Evolutionary conservation across 345 rosid species (phyloP).

Genomic region (Noccaea caerulescens): DNA sequence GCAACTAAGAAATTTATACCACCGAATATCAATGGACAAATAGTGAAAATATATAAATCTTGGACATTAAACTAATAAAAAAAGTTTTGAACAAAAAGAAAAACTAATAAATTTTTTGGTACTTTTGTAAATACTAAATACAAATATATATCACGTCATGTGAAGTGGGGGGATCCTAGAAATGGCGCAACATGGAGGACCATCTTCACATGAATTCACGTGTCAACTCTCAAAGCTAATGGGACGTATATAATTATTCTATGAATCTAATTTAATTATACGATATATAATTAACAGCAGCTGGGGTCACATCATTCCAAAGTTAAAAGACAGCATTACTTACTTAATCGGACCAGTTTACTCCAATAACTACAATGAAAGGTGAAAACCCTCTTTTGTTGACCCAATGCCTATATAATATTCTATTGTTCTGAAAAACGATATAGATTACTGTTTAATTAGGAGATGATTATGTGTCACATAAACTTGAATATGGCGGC

Average conservation of each 20-base stretch:
- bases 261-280: constrained; percentile 33
- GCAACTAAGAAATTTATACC: too few relatives aligned
- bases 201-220: constrained; percentile 52
- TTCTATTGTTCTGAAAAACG: too few relatives aligned
- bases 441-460: too few relatives aligned
- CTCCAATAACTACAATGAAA: constrained; percentile 40
- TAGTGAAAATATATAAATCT: not conserved
- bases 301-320: constrained; percentile 26
- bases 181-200: constrained; percentile 28
- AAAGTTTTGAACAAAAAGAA: too few relatives aligned
- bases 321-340: constrained; percentile 37
- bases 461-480: too few relatives aligned
- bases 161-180: constrained; percentile 32
- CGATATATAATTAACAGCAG: constrained; percentile 14
- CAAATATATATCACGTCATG: constrained; percentile 7
- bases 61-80: too few relatives aligned
- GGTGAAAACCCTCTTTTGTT: constrained; percentile 1
- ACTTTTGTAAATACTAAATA: not conserved
- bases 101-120: not conserved
- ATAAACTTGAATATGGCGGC: too few relatives aligned
- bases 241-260: constrained; percentile 38
- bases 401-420: not conserved
- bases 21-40: too few relatives aligned
- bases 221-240: constrained; percentile 36
- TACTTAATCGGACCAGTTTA: constrained; percentile 41